phyloP scores from a whole-genome alignment of 257 asterid genomes.

The Nicotiana sylvestris region DNA sequence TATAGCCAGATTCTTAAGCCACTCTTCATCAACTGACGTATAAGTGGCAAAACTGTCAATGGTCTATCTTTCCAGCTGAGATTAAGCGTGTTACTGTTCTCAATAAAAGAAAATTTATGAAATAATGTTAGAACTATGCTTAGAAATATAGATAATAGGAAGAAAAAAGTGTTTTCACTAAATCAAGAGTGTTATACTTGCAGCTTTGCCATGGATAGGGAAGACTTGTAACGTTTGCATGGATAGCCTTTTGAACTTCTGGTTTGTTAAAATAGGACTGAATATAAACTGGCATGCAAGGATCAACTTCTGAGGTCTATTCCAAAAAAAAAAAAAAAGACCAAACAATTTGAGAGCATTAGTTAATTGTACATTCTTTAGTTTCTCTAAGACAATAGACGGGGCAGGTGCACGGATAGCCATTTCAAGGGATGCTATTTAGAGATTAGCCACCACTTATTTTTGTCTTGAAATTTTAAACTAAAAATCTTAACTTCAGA shows the following conservation, averaged over 20 bases:
- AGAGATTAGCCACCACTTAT: too few relatives aligned
- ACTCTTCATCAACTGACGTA: slow-evolving; percentile 24
- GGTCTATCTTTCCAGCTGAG: slow-evolving; percentile 17
- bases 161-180: background rate
- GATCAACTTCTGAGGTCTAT: slow-evolving; percentile 23
- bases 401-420: too few relatives aligned
- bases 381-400: background rate
- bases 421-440: too few relatives aligned
- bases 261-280: slow-evolving; percentile 19
- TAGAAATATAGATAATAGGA: background rate
- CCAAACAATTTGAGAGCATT: too few relatives aligned
- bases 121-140: background rate
- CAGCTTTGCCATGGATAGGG: slow-evolving; percentile 25
- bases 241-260: slow-evolving; percentile 22
- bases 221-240: slow-evolving; percentile 15
- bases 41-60: slow-evolving; percentile 17
- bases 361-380: background rate
- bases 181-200: slow-evolving; percentile 8
- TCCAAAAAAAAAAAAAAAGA: background rate
- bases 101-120: background rate
- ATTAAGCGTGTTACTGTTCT: background rate
- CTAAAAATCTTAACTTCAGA: too few relatives aligned
- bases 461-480: too few relatives aligned
- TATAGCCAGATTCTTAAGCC: slow-evolving; percentile 26
- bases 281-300: slow-evolving; percentile 20